These are phyloP conservation scores for Coix lacrymajobi DNA, from an alignment of 176 grass and related monocot genomes.

Conservation along the genomic window DNA sequence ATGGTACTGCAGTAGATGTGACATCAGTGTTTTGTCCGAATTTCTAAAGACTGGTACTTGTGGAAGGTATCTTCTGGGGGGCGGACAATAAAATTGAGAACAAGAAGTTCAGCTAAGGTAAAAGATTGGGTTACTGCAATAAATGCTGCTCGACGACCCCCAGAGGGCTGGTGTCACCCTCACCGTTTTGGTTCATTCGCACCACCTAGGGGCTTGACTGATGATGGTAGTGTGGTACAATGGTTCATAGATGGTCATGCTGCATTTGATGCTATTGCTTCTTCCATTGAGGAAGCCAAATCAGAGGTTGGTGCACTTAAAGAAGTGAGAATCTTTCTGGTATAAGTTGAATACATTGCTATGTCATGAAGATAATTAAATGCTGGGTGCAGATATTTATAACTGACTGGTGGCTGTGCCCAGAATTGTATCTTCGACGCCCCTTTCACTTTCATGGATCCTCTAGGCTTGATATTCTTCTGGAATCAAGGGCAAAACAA, in stretches of 20 bases:
- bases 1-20: background rate
- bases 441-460: slow-evolving; percentile 52
- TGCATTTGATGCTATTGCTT: slow-evolving; percentile 76
- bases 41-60: slow-evolving; percentile 4
- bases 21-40: background rate
- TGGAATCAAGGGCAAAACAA: slow-evolving; percentile 71
- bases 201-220: slow-evolving; percentile 70
- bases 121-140: slow-evolving; percentile 77
- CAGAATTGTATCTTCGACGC: slow-evolving; percentile 74
- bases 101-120: slow-evolving; percentile 55
- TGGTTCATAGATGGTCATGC: slow-evolving; percentile 87
- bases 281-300: slow-evolving; percentile 75
- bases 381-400: slow-evolving; percentile 77
- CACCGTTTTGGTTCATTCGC: slow-evolving; percentile 80
- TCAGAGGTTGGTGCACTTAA: slow-evolving; percentile 57
- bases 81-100: slow-evolving; percentile 52
- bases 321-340: background rate
- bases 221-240: slow-evolving; percentile 65
- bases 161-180: slow-evolving; percentile 71
- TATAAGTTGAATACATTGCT: background rate
- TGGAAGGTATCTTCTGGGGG: slow-evolving; percentile 66
- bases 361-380: slow-evolving; percentile 24
- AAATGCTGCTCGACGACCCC: slow-evolving; percentile 60
- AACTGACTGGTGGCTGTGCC: slow-evolving; percentile 90
- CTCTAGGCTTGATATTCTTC: slow-evolving; percentile 75